phyloP scores from a whole-genome alignment of 2,329 filamentous ascomycete genomes.

The Purpureocillium lavendulum region DNA sequence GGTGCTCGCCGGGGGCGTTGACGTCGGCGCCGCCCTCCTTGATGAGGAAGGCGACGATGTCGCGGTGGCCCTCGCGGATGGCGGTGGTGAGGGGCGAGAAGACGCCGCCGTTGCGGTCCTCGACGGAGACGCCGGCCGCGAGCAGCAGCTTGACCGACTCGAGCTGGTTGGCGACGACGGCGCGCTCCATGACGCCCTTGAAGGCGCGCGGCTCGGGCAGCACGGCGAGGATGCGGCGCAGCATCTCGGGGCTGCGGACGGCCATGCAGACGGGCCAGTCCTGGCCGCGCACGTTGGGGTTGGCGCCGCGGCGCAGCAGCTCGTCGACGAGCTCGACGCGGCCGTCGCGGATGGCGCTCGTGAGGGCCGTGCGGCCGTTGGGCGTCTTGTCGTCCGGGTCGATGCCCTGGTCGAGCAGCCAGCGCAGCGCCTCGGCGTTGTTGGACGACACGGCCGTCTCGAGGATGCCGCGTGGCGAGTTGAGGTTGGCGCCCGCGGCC shows the following conservation, averaged over 20 bases:
- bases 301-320: conserved; percentile 49
- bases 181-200: conserved; percentile 60
- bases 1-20: conserved; percentile 60
- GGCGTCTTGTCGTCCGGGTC: conserved; percentile 50
- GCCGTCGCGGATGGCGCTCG: conserved; percentile 56
- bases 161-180: conserved; percentile 57
- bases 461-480: conserved; percentile 54
- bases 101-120: conserved; percentile 65
- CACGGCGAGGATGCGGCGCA: conserved; percentile 48
- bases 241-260: conserved; percentile 50
- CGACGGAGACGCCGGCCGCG: conserved; percentile 55
- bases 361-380: conserved; percentile 53
- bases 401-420: conserved; percentile 51
- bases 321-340: conserved; percentile 50
- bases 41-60: conserved; percentile 54
- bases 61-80: conserved; percentile 52
- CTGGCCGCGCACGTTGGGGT: conserved; percentile 54
- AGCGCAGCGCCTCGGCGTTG: conserved; percentile 51
- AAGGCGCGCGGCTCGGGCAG: conserved; percentile 52
- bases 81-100: conserved; percentile 63
- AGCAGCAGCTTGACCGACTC: conserved; percentile 60
- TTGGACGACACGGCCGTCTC: conserved; percentile 56
- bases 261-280: conserved; percentile 68
- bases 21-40: conserved; percentile 54
- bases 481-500: conserved; percentile 50